These are phyloP conservation scores for Ceratopteris richardii DNA, from an alignment of 75 land plant genomes.

Conservation along the genomic window DNA sequence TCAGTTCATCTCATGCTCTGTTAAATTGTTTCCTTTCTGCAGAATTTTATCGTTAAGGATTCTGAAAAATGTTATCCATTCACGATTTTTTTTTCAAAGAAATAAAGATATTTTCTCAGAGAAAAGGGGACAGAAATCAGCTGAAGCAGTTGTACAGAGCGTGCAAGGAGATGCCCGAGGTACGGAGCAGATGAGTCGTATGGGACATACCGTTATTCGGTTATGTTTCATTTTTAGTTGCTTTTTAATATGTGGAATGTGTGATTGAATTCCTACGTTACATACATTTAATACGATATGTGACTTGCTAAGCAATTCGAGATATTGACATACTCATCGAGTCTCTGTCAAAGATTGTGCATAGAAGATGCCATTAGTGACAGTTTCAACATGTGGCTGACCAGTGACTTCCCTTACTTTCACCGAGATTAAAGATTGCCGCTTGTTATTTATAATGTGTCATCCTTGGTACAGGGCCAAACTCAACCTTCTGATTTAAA, in stretches of 20 bases:
- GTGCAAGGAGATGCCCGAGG: slow-evolving; percentile 54
- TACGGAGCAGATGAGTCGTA: slow-evolving; percentile 32
- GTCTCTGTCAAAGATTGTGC: too few species aligned
- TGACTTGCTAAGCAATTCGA: too few species aligned
- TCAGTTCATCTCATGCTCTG: slow-evolving; percentile 21
- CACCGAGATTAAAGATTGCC: too few species aligned
- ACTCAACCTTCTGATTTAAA: too few species aligned
- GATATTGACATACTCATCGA: too few species aligned
- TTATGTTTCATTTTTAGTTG: background rate
- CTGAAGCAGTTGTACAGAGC: slow-evolving; percentile 66
- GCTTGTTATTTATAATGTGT: too few species aligned
- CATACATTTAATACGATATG: too few species aligned
- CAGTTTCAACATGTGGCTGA: too few species aligned
- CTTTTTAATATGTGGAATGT: background rate
- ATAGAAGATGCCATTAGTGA: too few species aligned
- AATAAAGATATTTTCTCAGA: slow-evolving; percentile 54
- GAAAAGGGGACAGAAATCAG: slow-evolving; percentile 64
- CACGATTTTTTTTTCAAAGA: slow-evolving; percentile 22
- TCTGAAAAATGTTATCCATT: background rate
- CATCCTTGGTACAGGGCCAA: too few species aligned
- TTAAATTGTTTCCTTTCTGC: background rate
- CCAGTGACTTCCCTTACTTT: too few species aligned
- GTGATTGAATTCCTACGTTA: background rate
- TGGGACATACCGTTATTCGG: too few species aligned
- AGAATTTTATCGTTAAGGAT: background rate